Evolutionary conservation across 768 basidiomycete species (phyloP), one percentile per base, ranked within the genome.

Genomic region (Coprinellus micaceus): DNA sequence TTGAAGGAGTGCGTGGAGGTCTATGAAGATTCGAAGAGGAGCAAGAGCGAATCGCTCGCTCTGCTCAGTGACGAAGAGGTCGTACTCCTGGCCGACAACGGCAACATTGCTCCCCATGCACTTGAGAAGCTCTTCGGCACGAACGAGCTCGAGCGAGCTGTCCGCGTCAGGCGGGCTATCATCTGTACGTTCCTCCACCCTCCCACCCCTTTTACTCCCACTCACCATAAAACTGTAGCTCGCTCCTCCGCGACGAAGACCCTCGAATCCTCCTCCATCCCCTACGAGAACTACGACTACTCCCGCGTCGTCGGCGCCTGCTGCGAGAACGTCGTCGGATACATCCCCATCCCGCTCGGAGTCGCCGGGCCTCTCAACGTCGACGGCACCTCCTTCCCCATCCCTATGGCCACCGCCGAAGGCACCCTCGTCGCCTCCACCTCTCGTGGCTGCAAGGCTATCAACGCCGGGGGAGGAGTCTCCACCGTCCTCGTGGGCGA

Each of bases 381-480:
- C 66, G 96, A 99, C 64, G 94, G 91, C 28, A 74, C 81, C 40
- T 73, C 86, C 44, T 85, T 85, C 64, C 95, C 86, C 39, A 95
- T 99, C 64, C 97, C 97, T 9, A 98, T 99, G 33, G 97, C 97
- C 44, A 99, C 97, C 4, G 95, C 97, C n/a, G 97, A 99, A 70
- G 97, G 97, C 58, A 98, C 97, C 0, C 84, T 99, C 54, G 95
- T 98, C 58, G 97, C 97, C 0, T 98, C 96, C 6, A 91, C 96
- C 0, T 98, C 96, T 0, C 88, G 97, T 59, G 96, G 96, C 5
- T 97, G 94, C 77, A 99, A 98, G 72, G 97, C 97, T 0, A 85
- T 98, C 63, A 98, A 99, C 68, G 85, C 93, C 1, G 91, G 92
- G 45, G 95, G 96, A 52, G 97, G 97, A 26, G 96, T 98, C 1